phyloP scores from a whole-genome alignment of 495 filamentous ascomycete species.

The Haplographium delicatum region DNA sequence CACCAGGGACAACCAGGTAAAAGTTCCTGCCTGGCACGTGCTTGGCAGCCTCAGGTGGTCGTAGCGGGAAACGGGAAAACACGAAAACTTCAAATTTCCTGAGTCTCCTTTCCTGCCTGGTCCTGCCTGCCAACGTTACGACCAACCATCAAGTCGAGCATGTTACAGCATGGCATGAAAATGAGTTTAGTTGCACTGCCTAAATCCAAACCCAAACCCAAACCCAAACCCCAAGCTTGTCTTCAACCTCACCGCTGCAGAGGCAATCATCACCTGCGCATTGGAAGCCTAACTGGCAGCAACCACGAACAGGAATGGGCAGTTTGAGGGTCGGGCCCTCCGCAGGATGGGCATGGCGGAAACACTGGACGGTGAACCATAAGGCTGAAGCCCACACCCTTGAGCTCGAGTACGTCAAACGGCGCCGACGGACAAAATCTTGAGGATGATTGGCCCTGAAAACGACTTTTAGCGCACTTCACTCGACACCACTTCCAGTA shows the following conservation, averaged over 20 bases:
- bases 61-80: too few species aligned
- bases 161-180: background rate
- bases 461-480: background rate
- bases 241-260: background rate
- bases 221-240: background rate
- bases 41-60: too few species aligned
- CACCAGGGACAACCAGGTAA: too few species aligned
- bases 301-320: background rate
- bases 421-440: background rate
- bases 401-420: background rate
- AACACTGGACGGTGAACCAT: background rate
- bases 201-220: background rate
- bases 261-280: background rate
- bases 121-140: too few species aligned
- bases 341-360: background rate
- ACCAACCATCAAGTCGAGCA: too few species aligned
- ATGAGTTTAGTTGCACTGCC: background rate
- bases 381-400: constrained; percentile 2
- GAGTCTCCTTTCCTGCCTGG: too few species aligned
- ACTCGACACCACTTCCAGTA: background rate
- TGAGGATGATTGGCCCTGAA: background rate
- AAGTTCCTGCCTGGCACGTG: too few species aligned
- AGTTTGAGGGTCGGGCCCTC: background rate
- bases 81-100: too few species aligned
- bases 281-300: background rate